phyloP scores from a whole-genome alignment of 2,329 filamentous ascomycete species.

The Hymenoscyphus linearis region DNA sequence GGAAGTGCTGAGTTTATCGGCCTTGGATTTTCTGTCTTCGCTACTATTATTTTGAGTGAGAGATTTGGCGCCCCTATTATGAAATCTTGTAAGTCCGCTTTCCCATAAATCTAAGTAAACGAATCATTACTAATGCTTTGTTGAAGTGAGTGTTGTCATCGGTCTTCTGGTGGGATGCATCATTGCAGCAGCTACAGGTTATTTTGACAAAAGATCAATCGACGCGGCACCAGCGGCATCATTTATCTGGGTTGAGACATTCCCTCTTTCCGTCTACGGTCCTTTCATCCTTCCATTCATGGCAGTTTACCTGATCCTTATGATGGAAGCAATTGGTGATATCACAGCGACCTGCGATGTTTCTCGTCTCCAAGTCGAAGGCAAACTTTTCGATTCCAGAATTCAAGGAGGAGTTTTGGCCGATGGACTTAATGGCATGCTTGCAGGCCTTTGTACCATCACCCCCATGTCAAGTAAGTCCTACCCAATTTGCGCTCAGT shows the following conservation, averaged over 20 bases:
- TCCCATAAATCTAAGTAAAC: background rate
- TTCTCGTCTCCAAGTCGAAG: constrained; percentile 68
- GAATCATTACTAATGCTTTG: background rate
- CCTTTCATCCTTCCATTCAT: constrained; percentile 69
- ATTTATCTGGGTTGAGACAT: constrained; percentile 77
- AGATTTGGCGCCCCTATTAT: constrained; percentile 78
- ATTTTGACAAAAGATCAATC: constrained; percentile 71
- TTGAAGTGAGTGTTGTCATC: constrained; percentile 51
- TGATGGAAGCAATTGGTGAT: constrained; percentile 75
- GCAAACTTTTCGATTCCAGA: constrained; percentile 65
- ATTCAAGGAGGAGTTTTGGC: constrained; percentile 76
- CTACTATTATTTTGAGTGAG: constrained; percentile 75
- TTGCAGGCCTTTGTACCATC: constrained; percentile 73
- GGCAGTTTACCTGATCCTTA: constrained; percentile 65
- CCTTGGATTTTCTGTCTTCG: constrained; percentile 74
- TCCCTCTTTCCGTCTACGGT: constrained; percentile 65
- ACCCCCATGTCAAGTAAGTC: constrained; percentile 54
- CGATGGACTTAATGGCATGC: constrained; percentile 69
- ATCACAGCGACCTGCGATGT: constrained; percentile 80
- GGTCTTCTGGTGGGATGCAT: constrained; percentile 73
- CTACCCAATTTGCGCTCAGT: no score
- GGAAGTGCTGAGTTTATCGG: constrained; percentile 73
- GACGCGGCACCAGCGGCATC: constrained; percentile 64
- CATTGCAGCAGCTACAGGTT: constrained; percentile 71
- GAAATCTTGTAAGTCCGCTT: constrained; percentile 45